Percentiles rank a stretch among this genome's conserved stretches.
phyloP scores from a whole-genome alignment of 2,329 filamentous ascomycete species.

The Scortechinia acanthostroma region DNA sequence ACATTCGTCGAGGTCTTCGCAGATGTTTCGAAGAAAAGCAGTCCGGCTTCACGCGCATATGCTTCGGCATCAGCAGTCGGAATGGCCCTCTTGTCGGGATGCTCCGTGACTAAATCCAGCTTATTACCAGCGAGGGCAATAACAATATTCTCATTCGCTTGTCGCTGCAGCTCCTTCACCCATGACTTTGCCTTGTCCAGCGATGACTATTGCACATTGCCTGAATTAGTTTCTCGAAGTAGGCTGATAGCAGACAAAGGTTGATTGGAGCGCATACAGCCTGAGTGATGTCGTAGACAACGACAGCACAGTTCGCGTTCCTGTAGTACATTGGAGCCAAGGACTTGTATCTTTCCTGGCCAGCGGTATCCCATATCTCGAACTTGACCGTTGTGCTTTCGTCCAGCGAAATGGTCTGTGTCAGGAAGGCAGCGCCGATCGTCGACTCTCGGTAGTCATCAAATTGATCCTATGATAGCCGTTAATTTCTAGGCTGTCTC shows the following conservation, averaged over 20 bases:
- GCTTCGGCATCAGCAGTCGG: constrained; percentile 83
- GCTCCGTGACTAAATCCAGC: constrained; percentile 87
- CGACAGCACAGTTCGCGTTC: constrained; percentile 97
- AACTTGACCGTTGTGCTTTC: constrained; percentile 99
- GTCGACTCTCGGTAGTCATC: constrained; percentile 95
- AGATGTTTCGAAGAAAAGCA: constrained; percentile 97
- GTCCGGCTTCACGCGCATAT: constrained; percentile 84
- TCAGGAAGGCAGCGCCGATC: constrained; percentile 96
- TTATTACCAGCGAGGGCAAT: constrained; percentile 98
- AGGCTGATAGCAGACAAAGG: not conserved
- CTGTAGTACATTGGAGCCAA: constrained; percentile 99
- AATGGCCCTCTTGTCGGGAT: constrained; percentile 92
- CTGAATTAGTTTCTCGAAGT: not conserved
- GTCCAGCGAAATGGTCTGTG: constrained; percentile 96
- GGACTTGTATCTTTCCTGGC: constrained; percentile 98
- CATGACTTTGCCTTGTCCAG: constrained; percentile 98
- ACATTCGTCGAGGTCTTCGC: constrained; percentile 97
- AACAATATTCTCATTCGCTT: constrained; percentile 99
- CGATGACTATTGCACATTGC: constrained; percentile 61
- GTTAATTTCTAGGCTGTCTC: too few species aligned
- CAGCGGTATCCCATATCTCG: constrained; percentile 98
- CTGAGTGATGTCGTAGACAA: constrained; percentile 99
- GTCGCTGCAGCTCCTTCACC: constrained; percentile 97
- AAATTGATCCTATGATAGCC: constrained; percentile 81
- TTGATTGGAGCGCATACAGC: constrained; percentile 73